These are phyloP conservation scores for Mycena sp. DNA, from an alignment of 1,284 basidiomycete species.

Conservation along the genomic window DNA sequence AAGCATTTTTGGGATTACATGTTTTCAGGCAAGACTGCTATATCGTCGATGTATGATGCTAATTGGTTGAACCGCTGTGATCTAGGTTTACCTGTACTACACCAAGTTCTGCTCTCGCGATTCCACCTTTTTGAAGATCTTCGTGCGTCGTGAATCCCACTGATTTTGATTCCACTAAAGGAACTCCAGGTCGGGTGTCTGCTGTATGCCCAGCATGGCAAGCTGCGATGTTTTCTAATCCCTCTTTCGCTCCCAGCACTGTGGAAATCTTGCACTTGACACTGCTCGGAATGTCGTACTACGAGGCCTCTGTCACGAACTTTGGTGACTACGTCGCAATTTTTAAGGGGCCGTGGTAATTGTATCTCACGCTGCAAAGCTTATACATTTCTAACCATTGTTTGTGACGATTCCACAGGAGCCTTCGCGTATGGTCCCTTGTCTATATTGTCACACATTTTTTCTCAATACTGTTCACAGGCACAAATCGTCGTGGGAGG, in stretches of 20 bases:
- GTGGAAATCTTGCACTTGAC: not conserved
- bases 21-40: too few relatives aligned
- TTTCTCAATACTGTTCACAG: too few relatives aligned
- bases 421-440: too few relatives aligned
- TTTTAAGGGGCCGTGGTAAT: not conserved
- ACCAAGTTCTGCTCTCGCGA: not conserved
- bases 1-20: too few relatives aligned
- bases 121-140: not conserved
- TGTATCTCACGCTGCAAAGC: not conserved
- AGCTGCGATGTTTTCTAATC: not conserved
- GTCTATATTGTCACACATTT: too few relatives aligned
- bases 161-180: not conserved
- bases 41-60: too few relatives aligned
- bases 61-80: too few relatives aligned
- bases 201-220: not conserved
- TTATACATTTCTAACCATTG: too few relatives aligned
- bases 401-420: too few relatives aligned
- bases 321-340: not conserved
- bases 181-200: not conserved
- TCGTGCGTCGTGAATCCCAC: not conserved
- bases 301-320: not conserved
- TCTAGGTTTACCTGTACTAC: slow-evolving; percentile 1
- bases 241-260: not conserved
- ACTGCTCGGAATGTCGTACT: not conserved
- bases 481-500: too few relatives aligned